phyloP scores from a whole-genome alignment of 1,284 basidiomycete species.

The Cryptococcus sp. region DNA sequence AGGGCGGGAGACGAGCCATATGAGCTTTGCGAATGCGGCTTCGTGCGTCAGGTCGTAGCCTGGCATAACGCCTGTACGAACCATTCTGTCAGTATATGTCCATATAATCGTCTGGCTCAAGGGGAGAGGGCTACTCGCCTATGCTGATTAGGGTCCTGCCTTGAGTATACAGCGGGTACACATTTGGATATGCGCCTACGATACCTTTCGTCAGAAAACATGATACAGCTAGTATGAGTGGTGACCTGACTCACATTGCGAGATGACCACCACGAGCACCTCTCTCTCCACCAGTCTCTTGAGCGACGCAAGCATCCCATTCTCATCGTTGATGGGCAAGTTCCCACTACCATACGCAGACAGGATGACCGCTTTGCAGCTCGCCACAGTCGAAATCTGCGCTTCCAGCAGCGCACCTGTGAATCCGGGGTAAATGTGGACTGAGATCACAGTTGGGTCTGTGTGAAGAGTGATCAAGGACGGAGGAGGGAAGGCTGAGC shows the following conservation, averaged over 20 bases:
- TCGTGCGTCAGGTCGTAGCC: slow-evolving; percentile 52
- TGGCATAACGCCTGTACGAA: slow-evolving; percentile 36
- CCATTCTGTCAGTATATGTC: not conserved
- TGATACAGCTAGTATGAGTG: no score
- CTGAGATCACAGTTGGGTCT: slow-evolving; percentile 30
- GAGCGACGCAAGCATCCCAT: slow-evolving; percentile 39
- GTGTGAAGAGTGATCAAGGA: slow-evolving; percentile 36
- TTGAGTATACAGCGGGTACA: slow-evolving; percentile 50
- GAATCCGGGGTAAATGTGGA: slow-evolving; percentile 43
- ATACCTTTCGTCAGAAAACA: not conserved
- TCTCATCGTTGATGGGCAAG: slow-evolving; percentile 41
- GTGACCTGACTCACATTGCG: slow-evolving; percentile 35
- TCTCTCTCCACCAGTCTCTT: slow-evolving; percentile 42
- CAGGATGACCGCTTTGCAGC: slow-evolving; percentile 47
- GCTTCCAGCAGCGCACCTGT: slow-evolving; percentile 45
- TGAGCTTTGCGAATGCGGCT: slow-evolving; percentile 50
- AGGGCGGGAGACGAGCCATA: slow-evolving; percentile 45
- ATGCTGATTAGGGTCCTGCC: slow-evolving; percentile 41
- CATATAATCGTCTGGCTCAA: not conserved
- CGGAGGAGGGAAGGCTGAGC: slow-evolving; percentile 23
- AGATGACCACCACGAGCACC: slow-evolving; percentile 50
- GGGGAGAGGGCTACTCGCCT: slow-evolving; percentile 21
- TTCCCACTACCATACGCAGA: slow-evolving; percentile 48
- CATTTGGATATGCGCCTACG: slow-evolving; percentile 44
- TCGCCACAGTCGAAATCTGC: slow-evolving; percentile 45